Base-by-base conservation (phyloP, 1,284 basidiomycete genomes). In the Chondrostereum purpureum region DNA sequence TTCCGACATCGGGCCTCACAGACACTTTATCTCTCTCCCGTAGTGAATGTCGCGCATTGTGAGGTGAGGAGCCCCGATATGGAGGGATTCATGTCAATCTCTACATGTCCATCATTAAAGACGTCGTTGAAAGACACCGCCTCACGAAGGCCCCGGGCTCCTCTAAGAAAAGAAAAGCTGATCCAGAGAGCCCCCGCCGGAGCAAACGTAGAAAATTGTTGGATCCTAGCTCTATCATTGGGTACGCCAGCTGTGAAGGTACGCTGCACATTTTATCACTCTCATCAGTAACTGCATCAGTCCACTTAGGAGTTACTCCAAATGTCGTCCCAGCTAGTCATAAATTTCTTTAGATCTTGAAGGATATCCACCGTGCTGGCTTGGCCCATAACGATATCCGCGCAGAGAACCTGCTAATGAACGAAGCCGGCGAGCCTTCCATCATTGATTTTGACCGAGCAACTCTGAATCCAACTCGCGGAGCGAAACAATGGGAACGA, bases 391-490 rank as follows among this genome's bases (percentile, higher is more conserved):
- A 45, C 31, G 52, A 52, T 35, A 14, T 51, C 18, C 42, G 52
- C 11, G 43, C 24, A 13, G n/a, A 41, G 4, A 51, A 53, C 23
- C 44, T 51, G 8, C 33, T 42, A 27, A 27, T 49, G 38, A 39
- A 43, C 17, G 45, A 49, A n/a, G 34, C 34, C 12, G 51, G 48
- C 16, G 23, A 39, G 22, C 43, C 51, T 31, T 22, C 43, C 38
- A 39, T 55, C 20, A 48, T 55, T 16, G 47, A 50, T 35, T 53
- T 53, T 36, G 47, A 49, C 35, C 46, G 41, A 24, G 43, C 51
- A 17, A 41, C 5, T 34, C 33, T 34, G 3, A 16, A 33, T 10
- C 10, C 27, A 10, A 33, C 10, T 10, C 27, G 27, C 10, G 10
- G n/a, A 10, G 27, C 27, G 10, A 10, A n/a, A 33, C 10, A 33